Conservation (phyloP, 2,329 filamentous ascomycete species). For the Diplodia mutila region DNA sequence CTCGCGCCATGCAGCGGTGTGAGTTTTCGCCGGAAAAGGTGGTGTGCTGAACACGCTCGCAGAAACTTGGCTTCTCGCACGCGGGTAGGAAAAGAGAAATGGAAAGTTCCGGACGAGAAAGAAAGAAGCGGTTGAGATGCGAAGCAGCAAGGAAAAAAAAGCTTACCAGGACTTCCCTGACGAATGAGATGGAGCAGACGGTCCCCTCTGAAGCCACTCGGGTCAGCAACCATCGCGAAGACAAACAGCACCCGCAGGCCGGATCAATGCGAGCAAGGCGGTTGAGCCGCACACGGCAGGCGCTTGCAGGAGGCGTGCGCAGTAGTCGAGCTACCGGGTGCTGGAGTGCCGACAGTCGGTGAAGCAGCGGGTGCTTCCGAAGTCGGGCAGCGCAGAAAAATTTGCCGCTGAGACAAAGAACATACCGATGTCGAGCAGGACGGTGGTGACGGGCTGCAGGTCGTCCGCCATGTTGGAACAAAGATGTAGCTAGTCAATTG, state of each 20-base stretch:
- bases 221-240: slow-evolving; percentile 29
- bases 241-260: neutral
- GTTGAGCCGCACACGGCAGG: slow-evolving; percentile 23
- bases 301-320: slow-evolving; percentile 2
- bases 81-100: slow-evolving; percentile 27
- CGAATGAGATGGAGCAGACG: slow-evolving; percentile 81
- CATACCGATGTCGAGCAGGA: slow-evolving; percentile 65
- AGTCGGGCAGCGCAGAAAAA: slow-evolving; percentile 14
- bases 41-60: slow-evolving; percentile 10
- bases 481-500: slow-evolving; percentile 14
- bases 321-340: neutral
- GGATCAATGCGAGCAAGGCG: slow-evolving; percentile 13
- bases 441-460: slow-evolving; percentile 36
- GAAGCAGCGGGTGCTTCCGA: slow-evolving; percentile 19
- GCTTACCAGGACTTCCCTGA: slow-evolving; percentile 80
- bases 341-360: slow-evolving; percentile 4
- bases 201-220: slow-evolving; percentile 67
- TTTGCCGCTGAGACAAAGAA: slow-evolving; percentile 28
- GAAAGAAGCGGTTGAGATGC: slow-evolving; percentile 29
- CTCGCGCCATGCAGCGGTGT: neutral
- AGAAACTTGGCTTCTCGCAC: neutral
- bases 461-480: slow-evolving; percentile 29
- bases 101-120: slow-evolving; percentile 27
- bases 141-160: slow-evolving; percentile 27
- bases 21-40: slow-evolving; percentile 5